These are phyloP conservation scores for Acidomyces sp. DNA, from an alignment of 495 filamentous ascomycete genomes.

Conservation along the genomic window DNA sequence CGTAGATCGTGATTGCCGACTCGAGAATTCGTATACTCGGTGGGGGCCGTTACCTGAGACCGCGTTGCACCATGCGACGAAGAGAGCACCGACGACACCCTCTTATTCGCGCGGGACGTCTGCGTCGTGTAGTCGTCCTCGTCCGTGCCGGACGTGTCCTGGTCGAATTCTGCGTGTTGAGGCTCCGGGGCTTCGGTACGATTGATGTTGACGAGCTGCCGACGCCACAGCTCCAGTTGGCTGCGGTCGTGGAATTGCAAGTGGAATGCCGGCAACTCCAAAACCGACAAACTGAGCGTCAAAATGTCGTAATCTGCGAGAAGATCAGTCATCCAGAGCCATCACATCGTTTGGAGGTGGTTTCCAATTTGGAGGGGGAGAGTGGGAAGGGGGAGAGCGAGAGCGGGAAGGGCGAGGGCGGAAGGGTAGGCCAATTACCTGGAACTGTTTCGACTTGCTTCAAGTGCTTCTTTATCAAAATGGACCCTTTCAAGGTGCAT, in stretches of 20 bases:
- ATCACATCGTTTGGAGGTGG: too few species aligned
- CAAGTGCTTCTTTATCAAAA: constrained; percentile 95
- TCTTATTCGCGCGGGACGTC: constrained; percentile 41
- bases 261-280: constrained; percentile 93
- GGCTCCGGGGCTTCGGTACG: constrained; percentile 38
- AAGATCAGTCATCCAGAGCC: too few species aligned
- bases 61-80: constrained; percentile 75
- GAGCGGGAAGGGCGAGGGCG: too few species aligned
- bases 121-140: constrained; percentile 75
- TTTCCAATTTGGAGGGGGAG: too few species aligned
- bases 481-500: constrained; percentile 92
- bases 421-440: too few species aligned
- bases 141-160: constrained; percentile 68
- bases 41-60: constrained; percentile 59
- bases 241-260: constrained; percentile 75
- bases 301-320: constrained; percentile 67
- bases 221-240: constrained; percentile 85
- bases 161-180: constrained; percentile 51
- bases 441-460: constrained; percentile 66
- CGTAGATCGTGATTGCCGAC: constrained; percentile 34
- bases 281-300: constrained; percentile 81
- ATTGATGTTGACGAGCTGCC: constrained; percentile 75
- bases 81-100: constrained; percentile 77
- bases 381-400: too few species aligned
- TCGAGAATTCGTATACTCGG: constrained; percentile 61